A percentile compares a stretch with the other conserved stretches of the same genome.
phyloP scores from a whole-genome alignment of 306 rosid species.

The Abrus precatorius region DNA sequence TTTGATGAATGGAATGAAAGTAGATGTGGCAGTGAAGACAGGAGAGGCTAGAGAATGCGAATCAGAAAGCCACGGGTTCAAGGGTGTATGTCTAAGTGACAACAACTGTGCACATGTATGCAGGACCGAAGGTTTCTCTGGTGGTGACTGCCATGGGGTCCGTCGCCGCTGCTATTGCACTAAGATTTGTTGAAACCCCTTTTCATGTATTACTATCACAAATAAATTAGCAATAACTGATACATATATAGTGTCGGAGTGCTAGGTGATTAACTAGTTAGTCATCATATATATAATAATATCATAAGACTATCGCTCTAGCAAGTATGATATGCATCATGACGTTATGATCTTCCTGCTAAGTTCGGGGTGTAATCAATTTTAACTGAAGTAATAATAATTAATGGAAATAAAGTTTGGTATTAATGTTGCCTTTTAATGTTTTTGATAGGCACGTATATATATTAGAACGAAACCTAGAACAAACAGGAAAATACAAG shows the following conservation, averaged over 20 bases:
- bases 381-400: no score
- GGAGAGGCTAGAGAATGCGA: slow-evolving; percentile 56
- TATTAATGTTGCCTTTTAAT: no score
- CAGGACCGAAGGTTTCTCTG: slow-evolving; percentile 62
- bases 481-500: no score
- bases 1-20: neutral
- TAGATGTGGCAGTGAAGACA: slow-evolving; percentile 39
- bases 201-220: neutral
- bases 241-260: neutral
- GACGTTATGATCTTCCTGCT: neutral
- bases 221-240: neutral
- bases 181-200: neutral
- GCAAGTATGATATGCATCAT: neutral
- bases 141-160: slow-evolving; percentile 62
- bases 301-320: no score
- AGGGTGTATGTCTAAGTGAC: slow-evolving; percentile 46
- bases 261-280: neutral
- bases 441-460: no score
- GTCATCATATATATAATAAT: no score
- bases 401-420: no score
- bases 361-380: no score
- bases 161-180: slow-evolving; percentile 69
- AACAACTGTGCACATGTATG: slow-evolving; percentile 64
- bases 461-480: no score
- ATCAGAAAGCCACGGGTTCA: slow-evolving; percentile 56